A percentile compares a stretch with the other conserved stretches of the same genome.
These are phyloP conservation scores for Physcia stellaris DNA, from an alignment of 495 filamentous ascomycete genomes.

Conservation along the genomic window DNA sequence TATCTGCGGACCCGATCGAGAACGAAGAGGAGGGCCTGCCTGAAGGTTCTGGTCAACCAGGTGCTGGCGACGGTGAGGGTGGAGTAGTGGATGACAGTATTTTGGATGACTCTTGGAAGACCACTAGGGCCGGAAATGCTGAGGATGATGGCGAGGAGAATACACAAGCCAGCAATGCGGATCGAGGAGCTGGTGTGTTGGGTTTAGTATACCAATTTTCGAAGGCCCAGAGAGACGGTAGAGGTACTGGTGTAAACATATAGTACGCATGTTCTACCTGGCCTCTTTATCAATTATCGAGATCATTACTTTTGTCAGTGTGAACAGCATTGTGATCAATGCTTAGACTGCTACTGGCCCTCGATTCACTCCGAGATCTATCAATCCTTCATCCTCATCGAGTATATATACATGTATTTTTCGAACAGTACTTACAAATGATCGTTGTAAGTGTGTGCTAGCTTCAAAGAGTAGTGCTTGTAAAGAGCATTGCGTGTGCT, in stretches of 20 bases:
- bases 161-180: conserved; percentile 32
- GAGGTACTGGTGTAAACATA: conserved; percentile 21
- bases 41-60: conserved; percentile 13
- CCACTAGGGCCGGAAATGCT: conserved; percentile 33
- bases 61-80: conserved; percentile 28
- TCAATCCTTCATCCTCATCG: too few species aligned
- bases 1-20: conserved; percentile 26
- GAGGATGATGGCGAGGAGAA: conserved; percentile 35
- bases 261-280: too few species aligned
- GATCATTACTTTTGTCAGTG: too few species aligned
- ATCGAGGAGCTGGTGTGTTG: conserved; percentile 51
- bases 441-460: too few species aligned
- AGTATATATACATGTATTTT: too few species aligned
- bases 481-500: too few species aligned
- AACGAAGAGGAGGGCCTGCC: conserved; percentile 28
- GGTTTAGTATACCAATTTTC: conserved; percentile 85
- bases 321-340: too few species aligned
- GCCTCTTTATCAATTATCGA: too few species aligned
- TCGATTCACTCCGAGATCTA: too few species aligned
- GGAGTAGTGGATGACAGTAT: conserved; percentile 39
- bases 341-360: too few species aligned
- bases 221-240: conserved; percentile 60
- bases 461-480: too few species aligned
- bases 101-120: conserved; percentile 52
- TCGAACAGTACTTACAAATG: too few species aligned